phyloP scores from a whole-genome alignment of 169 alveolate species.

The Plasmodium knowlesi region DNA sequence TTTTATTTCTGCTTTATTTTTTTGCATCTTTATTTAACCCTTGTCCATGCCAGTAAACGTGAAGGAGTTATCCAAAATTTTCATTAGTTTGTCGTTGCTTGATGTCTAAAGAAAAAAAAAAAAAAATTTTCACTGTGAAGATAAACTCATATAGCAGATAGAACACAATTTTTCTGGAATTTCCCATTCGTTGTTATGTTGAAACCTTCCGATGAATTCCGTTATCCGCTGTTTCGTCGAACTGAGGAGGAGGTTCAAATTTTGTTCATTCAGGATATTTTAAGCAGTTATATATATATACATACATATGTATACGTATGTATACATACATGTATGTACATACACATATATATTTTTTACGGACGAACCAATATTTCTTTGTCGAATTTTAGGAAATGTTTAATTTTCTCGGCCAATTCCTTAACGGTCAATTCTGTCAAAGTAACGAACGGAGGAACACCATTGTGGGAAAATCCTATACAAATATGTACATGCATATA shows the following conservation, averaged over 20 bases:
- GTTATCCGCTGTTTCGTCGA: slow-evolving; percentile 53
- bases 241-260: not conserved
- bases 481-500: not conserved
- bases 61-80: slow-evolving; percentile 34
- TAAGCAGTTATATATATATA: not conserved
- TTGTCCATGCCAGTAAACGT: slow-evolving; percentile 48
- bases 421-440: slow-evolving; percentile 62
- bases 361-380: slow-evolving; percentile 58
- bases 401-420: slow-evolving; percentile 56
- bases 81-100: slow-evolving; percentile 47
- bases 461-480: not conserved
- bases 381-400: slow-evolving; percentile 34
- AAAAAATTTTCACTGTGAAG: not conserved
- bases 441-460: not conserved
- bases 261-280: not conserved
- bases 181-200: not conserved
- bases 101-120: slow-evolving; percentile 48
- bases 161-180: not conserved
- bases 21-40: slow-evolving; percentile 16
- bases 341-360: not conserved
- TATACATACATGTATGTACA: not conserved
- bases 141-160: not conserved
- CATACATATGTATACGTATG: too few species aligned
- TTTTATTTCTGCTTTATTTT: slow-evolving; percentile 7
- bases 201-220: slow-evolving; percentile 74